Evolutionary conservation across 768 basidiomycete genomes (phyloP).

Genomic region (Tubosaeta sp.): DNA sequence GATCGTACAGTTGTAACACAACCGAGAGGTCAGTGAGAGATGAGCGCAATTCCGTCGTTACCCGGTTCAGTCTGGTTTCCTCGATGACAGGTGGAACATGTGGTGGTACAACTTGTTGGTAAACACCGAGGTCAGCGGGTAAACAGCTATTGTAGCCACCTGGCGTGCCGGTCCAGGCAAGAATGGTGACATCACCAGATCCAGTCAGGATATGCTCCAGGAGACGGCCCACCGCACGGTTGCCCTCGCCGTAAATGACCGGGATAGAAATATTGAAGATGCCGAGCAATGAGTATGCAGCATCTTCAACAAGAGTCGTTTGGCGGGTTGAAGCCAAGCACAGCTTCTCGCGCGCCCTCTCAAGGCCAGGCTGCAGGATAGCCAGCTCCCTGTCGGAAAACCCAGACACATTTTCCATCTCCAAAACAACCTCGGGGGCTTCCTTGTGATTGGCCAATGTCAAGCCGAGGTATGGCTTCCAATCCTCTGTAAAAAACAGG

Average conservation of each 20-base stretch:
- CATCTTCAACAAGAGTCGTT: background rate
- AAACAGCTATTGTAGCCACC: slow-evolving; percentile 4
- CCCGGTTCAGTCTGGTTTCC: background rate
- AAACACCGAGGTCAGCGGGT: slow-evolving; percentile 1
- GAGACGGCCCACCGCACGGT: background rate
- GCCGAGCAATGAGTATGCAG: background rate
- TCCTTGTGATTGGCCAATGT: background rate
- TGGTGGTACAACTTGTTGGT: background rate
- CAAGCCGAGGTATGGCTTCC: background rate
- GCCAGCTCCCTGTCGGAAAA: background rate
- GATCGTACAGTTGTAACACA: background rate
- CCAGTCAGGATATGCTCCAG: slow-evolving; percentile 1
- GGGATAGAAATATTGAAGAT: slow-evolving; percentile 1
- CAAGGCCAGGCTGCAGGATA: background rate
- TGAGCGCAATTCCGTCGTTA: background rate
- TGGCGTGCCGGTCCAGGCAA: slow-evolving; percentile 1
- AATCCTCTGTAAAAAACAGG: background rate
- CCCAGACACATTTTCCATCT: background rate
- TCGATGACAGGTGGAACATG: slow-evolving; percentile 1
- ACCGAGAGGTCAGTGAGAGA: background rate
- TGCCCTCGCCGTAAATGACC: background rate
- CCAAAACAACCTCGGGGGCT: background rate
- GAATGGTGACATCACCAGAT: background rate
- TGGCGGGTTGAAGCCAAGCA: background rate
- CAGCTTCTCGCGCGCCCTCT: background rate